A percentile compares a stretch with the other conserved stretches of the same genome.
Conservation (phyloP, 805 yeast species). For the Kuraishia molischiana region DNA sequence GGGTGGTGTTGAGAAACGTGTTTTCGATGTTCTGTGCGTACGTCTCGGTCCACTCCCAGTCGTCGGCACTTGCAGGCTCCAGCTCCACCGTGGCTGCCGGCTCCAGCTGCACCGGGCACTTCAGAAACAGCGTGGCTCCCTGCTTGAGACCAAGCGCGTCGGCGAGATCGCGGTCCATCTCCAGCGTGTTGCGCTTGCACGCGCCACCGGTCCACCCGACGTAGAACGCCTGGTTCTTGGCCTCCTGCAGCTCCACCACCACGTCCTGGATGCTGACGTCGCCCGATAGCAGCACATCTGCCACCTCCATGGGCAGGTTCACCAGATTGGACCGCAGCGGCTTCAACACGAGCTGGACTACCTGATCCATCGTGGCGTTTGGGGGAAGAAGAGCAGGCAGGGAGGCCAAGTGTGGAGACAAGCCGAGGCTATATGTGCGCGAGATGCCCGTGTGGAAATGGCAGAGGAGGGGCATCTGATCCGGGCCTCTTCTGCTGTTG, state of each 20-base stretch:
- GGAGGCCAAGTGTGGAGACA: too few relatives aligned
- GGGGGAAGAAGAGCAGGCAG: too few relatives aligned
- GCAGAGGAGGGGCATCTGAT: not conserved
- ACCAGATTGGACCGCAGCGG: constrained; percentile 13
- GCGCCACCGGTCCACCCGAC: constrained; percentile 2
- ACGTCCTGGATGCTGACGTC: constrained; percentile 9
- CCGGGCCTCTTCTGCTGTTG: too few relatives aligned
- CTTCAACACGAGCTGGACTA: not conserved
- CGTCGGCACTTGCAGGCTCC: constrained; percentile 69
- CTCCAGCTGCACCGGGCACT: constrained; percentile 33
- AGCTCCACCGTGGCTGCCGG: constrained; percentile 55
- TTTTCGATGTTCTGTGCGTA: constrained; percentile 73
- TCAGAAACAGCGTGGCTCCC: constrained; percentile 27
- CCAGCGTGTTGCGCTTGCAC: constrained; percentile 22
- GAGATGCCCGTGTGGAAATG: not conserved
- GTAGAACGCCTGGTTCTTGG: not conserved
- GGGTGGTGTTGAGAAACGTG: constrained; percentile 65
- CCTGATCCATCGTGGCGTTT: constrained; percentile 1
- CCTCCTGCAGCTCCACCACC: not conserved
- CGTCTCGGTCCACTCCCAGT: constrained; percentile 86
- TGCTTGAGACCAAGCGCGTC: constrained; percentile 35
- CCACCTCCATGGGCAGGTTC: constrained; percentile 16
- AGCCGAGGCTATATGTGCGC: too few relatives aligned
- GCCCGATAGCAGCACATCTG: constrained; percentile 17
- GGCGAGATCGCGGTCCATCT: constrained; percentile 64